Evolutionary conservation across 106 monocot genomes (phyloP).

Genomic region (Dioscorea dumetorum): DNA sequence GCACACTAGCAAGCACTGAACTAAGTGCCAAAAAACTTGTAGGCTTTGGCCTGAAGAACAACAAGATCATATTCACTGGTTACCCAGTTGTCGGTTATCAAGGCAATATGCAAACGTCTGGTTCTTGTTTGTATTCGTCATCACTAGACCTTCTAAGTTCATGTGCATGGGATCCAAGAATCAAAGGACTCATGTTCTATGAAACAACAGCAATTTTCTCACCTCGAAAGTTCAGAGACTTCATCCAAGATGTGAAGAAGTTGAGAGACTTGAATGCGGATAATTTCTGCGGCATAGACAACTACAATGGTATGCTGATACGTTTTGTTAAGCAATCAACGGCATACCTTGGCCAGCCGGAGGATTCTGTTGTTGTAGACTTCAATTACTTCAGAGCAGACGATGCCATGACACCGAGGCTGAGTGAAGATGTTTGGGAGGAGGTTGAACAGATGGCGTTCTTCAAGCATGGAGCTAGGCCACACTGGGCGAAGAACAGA

Average conservation of each 20-base stretch:
- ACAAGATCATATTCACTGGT: conserved; percentile 47
- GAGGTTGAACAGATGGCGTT: conserved; percentile 90
- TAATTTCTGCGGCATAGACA: conserved; percentile 60
- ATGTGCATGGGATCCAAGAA: conserved; percentile 79
- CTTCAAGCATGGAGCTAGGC: conserved; percentile 54
- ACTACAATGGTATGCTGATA: conserved; percentile 69
- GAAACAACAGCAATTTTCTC: conserved; percentile 74
- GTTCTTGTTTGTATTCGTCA: conserved; percentile 56
- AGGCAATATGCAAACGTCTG: conserved; percentile 79
- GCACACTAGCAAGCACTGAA: conserved; percentile 30
- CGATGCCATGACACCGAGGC: conserved; percentile 41
- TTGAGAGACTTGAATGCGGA: conserved; percentile 46
- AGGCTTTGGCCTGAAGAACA: conserved; percentile 54
- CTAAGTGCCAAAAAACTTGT: conserved; percentile 30
- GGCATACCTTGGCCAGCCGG: conserved; percentile 61
- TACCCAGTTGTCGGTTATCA: conserved; percentile 70
- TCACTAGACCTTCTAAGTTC: conserved; percentile 12
- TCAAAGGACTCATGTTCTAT: conserved; percentile 69
- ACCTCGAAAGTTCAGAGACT: conserved; percentile 42
- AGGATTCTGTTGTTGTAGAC: conserved; percentile 70
- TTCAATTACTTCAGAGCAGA: conserved; percentile 85
- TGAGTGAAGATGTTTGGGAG: conserved; percentile 69
- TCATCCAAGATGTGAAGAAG: conserved; percentile 60
- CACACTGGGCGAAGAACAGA: conserved; percentile 81
- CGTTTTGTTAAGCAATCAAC: conserved; percentile 58